Percentiles rank a stretch among this genome's conserved stretches.
Conservation (phyloP, 768 basidiomycete species). For the Tricholoma bakamatsutake region DNA sequence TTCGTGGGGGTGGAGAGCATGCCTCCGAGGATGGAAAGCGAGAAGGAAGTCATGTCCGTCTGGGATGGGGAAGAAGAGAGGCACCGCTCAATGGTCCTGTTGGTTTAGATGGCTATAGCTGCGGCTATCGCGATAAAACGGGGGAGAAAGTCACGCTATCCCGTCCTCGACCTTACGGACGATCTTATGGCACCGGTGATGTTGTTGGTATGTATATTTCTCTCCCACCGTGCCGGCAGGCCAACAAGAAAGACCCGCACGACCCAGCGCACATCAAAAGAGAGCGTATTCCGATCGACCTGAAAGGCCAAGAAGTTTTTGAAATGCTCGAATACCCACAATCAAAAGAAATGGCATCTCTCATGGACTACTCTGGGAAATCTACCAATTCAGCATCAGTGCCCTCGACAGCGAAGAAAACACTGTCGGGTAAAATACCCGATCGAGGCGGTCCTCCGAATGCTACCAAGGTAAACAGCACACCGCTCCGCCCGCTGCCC, state of each 20-base stretch:
- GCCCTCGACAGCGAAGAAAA: slow-evolving; percentile 59
- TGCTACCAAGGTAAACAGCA: slow-evolving; percentile 29
- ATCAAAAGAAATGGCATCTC: slow-evolving; percentile 86
- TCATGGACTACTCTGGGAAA: slow-evolving; percentile 75
- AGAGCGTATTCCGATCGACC: slow-evolving; percentile 89
- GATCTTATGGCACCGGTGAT: slow-evolving; percentile 72
- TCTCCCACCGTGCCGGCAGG: slow-evolving; percentile 62
- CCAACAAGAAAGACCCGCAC: slow-evolving; percentile 55
- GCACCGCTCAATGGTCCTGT: slow-evolving; percentile 91
- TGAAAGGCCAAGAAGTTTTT: slow-evolving; percentile 96
- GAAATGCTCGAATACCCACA: slow-evolving; percentile 87
- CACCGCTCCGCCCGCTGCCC: slow-evolving; percentile 60
- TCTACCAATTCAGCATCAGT: slow-evolving; percentile 47
- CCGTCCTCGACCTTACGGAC: slow-evolving; percentile 73
- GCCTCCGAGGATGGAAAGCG: slow-evolving; percentile 39
- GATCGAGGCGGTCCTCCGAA: slow-evolving; percentile 43
- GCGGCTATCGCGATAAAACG: slow-evolving; percentile 85
- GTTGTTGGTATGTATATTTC: slow-evolving; percentile 92
- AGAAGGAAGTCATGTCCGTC: slow-evolving; percentile 77
- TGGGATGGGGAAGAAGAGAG: slow-evolving; percentile 92
- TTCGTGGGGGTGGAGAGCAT: slow-evolving; percentile 65
- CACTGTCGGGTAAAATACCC: slow-evolving; percentile 63
- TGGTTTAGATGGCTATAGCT: slow-evolving; percentile 91
- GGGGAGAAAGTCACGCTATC: slow-evolving; percentile 90
- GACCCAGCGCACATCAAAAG: slow-evolving; percentile 83